Conservation (phyloP, 2,329 filamentous ascomycete genomes). For the Colletotrichum lentis region DNA sequence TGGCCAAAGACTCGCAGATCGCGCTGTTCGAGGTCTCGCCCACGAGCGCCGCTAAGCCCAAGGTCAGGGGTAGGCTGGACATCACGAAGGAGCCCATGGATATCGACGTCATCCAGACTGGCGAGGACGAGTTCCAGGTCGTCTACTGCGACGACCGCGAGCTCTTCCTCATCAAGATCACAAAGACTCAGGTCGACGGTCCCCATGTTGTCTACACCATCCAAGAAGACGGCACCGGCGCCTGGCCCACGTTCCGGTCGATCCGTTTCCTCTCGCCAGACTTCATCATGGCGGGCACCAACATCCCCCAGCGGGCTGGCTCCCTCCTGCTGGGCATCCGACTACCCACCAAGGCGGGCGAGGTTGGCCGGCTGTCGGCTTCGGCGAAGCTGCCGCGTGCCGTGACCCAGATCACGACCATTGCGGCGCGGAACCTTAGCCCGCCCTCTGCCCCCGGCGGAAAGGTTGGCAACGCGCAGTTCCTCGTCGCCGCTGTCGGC, state of each 20-base stretch:
- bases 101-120: constrained; percentile 72
- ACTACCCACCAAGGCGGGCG: constrained; percentile 50
- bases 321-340: constrained; percentile 66
- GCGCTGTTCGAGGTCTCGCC: constrained; percentile 77
- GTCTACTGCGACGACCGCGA: constrained; percentile 82
- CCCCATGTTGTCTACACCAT: constrained; percentile 66
- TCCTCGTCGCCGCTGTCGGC: constrained; percentile 80
- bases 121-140: constrained; percentile 71
- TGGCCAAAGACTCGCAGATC: constrained; percentile 79
- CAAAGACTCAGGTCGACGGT: constrained; percentile 53
- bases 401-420: constrained; percentile 77
- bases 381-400: constrained; percentile 68
- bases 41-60: constrained; percentile 57
- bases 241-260: constrained; percentile 62
- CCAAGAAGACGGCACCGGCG: constrained; percentile 55
- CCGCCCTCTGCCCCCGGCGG: constrained; percentile 59
- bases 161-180: constrained; percentile 70
- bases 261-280: constrained; percentile 66
- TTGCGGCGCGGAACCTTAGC: constrained; percentile 78
- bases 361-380: constrained; percentile 59
- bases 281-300: constrained; percentile 66
- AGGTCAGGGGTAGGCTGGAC: constrained; percentile 59
- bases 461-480: constrained; percentile 72
- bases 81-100: constrained; percentile 69
- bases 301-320: constrained; percentile 66